Conservation (phyloP, 2,329 filamentous ascomycete species). For the Pestalotiopsis sp. region DNA sequence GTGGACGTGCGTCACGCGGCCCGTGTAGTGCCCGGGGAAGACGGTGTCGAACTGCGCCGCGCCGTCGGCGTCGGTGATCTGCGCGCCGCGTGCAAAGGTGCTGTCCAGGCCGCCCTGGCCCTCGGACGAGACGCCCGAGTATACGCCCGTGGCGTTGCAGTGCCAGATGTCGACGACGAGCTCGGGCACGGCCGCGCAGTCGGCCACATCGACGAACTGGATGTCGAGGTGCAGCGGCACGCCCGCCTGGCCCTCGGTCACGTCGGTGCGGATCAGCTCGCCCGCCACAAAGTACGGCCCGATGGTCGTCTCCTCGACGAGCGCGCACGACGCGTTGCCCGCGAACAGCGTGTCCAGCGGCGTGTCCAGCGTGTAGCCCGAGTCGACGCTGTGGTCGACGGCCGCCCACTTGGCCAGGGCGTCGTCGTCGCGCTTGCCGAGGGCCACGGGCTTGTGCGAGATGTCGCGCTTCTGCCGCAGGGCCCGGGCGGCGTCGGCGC, state of each 20-base stretch:
- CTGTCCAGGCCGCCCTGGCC: constrained; percentile 43
- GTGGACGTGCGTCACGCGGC: constrained; percentile 51
- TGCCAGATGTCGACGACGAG: constrained; percentile 41
- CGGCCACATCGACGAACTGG: constrained; percentile 39
- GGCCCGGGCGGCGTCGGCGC: neutral
- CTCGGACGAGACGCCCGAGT: constrained; percentile 43
- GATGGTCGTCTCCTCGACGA: constrained; percentile 31
- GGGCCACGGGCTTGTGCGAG: neutral
- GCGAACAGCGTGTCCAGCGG: constrained; percentile 34
- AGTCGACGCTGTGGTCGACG: neutral
- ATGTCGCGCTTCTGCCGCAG: constrained; percentile 5
- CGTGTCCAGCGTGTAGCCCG: constrained; percentile 37
- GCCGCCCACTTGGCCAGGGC: neutral
- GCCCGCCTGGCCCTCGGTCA: constrained; percentile 38
- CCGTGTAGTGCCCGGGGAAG: constrained; percentile 47
- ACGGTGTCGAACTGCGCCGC: constrained; percentile 43
- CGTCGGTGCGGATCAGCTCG: constrained; percentile 37
- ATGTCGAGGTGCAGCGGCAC: constrained; percentile 41
- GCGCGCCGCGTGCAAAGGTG: constrained; percentile 44
- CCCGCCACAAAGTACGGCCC: constrained; percentile 37
- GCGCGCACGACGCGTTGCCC: constrained; percentile 29
- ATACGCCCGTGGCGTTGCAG: constrained; percentile 41
- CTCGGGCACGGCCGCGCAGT: constrained; percentile 33
- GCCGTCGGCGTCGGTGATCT: constrained; percentile 41
- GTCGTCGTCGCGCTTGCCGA: constrained; percentile 1